These are phyloP conservation scores for Periconia sp. DNA, from an alignment of 2,329 filamentous ascomycete genomes.

Conservation along the genomic window DNA sequence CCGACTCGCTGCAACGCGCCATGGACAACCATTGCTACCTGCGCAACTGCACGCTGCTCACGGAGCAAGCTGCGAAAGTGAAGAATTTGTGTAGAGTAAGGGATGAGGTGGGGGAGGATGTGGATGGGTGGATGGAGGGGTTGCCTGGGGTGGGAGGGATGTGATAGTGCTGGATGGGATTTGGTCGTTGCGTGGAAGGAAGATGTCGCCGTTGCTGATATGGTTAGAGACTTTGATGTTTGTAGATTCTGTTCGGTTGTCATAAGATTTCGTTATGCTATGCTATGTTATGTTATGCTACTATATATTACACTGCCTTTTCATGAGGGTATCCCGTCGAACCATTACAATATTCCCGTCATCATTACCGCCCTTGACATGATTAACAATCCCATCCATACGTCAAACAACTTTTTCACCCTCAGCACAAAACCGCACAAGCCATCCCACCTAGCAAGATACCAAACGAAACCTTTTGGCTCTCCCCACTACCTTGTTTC, in stretches of 20 bases:
- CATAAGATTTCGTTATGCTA: too few relatives aligned
- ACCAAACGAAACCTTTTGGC: not conserved
- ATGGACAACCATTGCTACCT: conserved; percentile 21
- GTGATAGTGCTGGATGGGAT: too few relatives aligned
- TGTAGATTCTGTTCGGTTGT: too few relatives aligned
- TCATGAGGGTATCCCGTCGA: too few relatives aligned
- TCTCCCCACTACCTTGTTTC: not conserved
- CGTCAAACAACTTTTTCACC: not conserved
- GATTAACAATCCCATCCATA: not conserved
- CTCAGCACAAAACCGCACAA: not conserved
- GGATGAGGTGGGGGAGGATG: conserved; percentile 16
- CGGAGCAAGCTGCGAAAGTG: conserved; percentile 7
- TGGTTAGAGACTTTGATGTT: too few relatives aligned
- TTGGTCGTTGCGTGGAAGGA: too few relatives aligned
- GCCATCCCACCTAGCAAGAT: not conserved
- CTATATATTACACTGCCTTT: too few relatives aligned
- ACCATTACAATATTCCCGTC: too few relatives aligned
- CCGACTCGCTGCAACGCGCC: conserved; percentile 12
- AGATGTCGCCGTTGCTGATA: too few relatives aligned
- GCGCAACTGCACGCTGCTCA: conserved; percentile 14
- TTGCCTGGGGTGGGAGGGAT: conserved; percentile 10
- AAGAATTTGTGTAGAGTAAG: conserved; percentile 17
- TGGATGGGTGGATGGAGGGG: conserved; percentile 20
- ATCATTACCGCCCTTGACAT: not conserved
- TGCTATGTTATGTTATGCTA: too few relatives aligned